phyloP scores from a whole-genome alignment of 345 rosid species.

The Gossypium herbaceum region DNA sequence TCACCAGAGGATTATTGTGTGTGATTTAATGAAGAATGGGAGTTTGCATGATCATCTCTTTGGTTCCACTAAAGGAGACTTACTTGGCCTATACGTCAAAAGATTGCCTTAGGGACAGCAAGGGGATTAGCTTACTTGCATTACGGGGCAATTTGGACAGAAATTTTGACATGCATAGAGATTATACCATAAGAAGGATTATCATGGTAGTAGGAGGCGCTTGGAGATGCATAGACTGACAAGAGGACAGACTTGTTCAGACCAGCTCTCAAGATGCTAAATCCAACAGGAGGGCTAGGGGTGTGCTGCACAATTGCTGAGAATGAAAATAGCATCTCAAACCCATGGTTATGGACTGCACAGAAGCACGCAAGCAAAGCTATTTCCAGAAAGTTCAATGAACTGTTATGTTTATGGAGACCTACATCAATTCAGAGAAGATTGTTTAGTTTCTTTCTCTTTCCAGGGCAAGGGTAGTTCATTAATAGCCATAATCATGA shows the following conservation, averaged over 20 bases:
- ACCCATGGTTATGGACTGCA: slow-evolving; percentile 94
- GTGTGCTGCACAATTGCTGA: slow-evolving; percentile 87
- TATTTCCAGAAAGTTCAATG: slow-evolving; percentile 88
- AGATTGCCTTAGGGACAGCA: slow-evolving; percentile 79
- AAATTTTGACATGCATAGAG: slow-evolving; percentile 16
- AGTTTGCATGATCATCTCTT: slow-evolving; percentile 80
- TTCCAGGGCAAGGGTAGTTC: slow-evolving; percentile 14
- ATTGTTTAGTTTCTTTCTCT: slow-evolving; percentile 16
- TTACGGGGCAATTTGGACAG: slow-evolving; percentile 42
- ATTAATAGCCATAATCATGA: slow-evolving; percentile 15
- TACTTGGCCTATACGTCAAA: slow-evolving; percentile 78
- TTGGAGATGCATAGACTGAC: slow-evolving; percentile 75
- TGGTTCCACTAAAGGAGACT: slow-evolving; percentile 45
- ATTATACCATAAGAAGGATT: slow-evolving; percentile 73
- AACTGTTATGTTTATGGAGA: slow-evolving; percentile 62
- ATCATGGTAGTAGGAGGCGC: slow-evolving; percentile 42
- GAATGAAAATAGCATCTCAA: slow-evolving; percentile 88
- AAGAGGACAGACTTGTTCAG: slow-evolving; percentile 94
- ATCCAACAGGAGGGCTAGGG: slow-evolving; percentile 86
- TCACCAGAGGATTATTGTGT: slow-evolving; percentile 89
- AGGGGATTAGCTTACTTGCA: slow-evolving; percentile 85
- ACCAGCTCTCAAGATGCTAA: slow-evolving; percentile 96
- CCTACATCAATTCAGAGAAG: slow-evolving; percentile 51
- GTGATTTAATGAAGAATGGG: slow-evolving; percentile 80
- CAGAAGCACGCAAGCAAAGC: slow-evolving; percentile 95